phyloP scores from a whole-genome alignment of 2,329 filamentous ascomycete genomes.

The Paraconiothyrium sp. region DNA sequence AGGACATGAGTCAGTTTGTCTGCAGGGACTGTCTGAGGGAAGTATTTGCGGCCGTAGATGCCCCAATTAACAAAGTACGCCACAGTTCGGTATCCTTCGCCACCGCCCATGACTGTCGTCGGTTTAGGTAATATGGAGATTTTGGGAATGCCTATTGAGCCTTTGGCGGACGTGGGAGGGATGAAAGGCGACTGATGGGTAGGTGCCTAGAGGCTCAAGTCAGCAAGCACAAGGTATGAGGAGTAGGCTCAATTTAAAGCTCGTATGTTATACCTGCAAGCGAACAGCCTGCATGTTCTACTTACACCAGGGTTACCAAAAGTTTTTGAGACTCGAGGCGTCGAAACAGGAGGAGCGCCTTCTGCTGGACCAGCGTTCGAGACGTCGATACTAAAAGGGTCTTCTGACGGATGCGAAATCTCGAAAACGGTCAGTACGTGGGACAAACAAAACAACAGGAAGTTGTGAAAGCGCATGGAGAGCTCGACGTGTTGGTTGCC shows the following conservation, averaged over 20 bases:
- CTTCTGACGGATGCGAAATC: constrained; percentile 3
- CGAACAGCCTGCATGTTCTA: not conserved
- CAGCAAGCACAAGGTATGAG: not conserved
- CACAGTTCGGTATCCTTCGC: constrained; percentile 66
- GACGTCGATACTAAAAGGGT: not conserved
- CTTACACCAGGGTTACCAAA: constrained; percentile 13
- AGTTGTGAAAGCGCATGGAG: constrained; percentile 13
- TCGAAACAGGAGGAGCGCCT: not conserved
- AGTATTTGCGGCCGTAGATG: constrained; percentile 85
- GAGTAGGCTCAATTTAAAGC: not conserved
- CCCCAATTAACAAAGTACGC: constrained; percentile 83
- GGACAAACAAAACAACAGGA: constrained; percentile 14
- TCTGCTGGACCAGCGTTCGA: not conserved
- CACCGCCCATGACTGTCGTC: constrained; percentile 25
- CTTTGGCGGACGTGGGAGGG: not conserved
- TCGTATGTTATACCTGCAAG: not conserved
- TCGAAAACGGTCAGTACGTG: constrained; percentile 15
- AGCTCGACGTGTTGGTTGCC: constrained; percentile 8
- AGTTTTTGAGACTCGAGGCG: constrained; percentile 2
- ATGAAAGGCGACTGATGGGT: not conserved
- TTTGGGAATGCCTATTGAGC: not conserved
- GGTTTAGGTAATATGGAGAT: not conserved
- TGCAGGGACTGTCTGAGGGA: constrained; percentile 83
- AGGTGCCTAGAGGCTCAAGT: not conserved
- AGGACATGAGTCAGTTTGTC: constrained; percentile 88